phyloP scores from a whole-genome alignment of 768 basidiomycete species.

The Macrocybe gigantea region DNA sequence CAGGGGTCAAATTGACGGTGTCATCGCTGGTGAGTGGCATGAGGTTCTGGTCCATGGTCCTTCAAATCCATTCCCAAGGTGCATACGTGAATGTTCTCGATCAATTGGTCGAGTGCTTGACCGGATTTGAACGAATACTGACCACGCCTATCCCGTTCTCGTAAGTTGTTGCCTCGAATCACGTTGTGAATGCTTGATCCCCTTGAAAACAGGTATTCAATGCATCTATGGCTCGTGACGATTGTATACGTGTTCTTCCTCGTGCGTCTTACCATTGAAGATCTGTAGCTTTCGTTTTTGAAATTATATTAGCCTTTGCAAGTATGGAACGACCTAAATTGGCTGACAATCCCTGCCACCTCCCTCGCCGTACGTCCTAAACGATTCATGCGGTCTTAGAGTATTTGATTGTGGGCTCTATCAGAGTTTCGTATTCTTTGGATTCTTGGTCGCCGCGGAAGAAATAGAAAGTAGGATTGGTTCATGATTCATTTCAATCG shows the following conservation, averaged over 20 bases:
- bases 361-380: slow-evolving; percentile 35
- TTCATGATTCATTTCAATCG: slow-evolving; percentile 4
- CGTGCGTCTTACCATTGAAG: slow-evolving; percentile 27
- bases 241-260: slow-evolving; percentile 53
- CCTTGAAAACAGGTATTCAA: slow-evolving; percentile 43
- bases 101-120: slow-evolving; percentile 58
- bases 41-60: too few relatives aligned
- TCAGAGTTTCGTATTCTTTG: slow-evolving; percentile 66
- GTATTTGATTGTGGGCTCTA: slow-evolving; percentile 1
- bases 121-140: slow-evolving; percentile 66
- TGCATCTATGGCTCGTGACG: slow-evolving; percentile 66
- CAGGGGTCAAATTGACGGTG: slow-evolving; percentile 51
- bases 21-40: slow-evolving; percentile 26
- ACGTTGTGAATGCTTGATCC: not conserved
- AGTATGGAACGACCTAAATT: slow-evolving; percentile 46
- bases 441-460: slow-evolving; percentile 68
- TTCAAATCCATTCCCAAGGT: too few relatives aligned
- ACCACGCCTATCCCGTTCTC: slow-evolving; percentile 77
- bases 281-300: not conserved
- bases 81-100: slow-evolving; percentile 27
- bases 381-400: slow-evolving; percentile 1
- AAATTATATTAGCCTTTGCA: slow-evolving; percentile 50
- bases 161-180: slow-evolving; percentile 24
- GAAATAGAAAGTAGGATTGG: slow-evolving; percentile 64
- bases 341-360: slow-evolving; percentile 64